These are phyloP conservation scores for Lagerstroemia speciosa DNA, from an alignment of 345 rosid genomes.

Conservation along the genomic window DNA sequence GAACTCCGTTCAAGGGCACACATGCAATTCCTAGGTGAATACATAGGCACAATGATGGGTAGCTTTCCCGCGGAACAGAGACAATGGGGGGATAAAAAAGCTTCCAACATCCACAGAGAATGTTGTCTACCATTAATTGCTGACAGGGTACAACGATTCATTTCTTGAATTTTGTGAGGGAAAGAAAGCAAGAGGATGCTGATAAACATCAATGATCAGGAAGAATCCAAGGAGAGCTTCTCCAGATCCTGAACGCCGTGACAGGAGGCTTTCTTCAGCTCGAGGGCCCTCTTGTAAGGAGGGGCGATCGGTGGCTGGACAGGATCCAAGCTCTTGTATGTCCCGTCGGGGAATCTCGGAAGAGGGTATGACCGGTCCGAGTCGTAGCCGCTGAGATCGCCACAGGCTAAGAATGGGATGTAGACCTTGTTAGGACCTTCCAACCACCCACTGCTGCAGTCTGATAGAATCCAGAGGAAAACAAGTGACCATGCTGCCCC, in stretches of 20 bases:
- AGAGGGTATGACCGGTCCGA: conserved; percentile 93
- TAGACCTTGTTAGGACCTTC: conserved; percentile 91
- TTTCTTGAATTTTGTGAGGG: conserved; percentile 3
- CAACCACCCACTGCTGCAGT: conserved; percentile 86
- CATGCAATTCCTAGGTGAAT: not conserved
- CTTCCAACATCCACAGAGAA: not conserved
- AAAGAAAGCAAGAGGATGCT: not conserved
- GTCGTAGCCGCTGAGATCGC: conserved; percentile 79
- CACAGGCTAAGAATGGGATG: conserved; percentile 86
- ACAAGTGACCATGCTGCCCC: not conserved
- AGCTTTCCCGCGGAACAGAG: not conserved
- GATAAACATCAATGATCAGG: not conserved
- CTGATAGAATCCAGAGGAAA: conserved; percentile 22
- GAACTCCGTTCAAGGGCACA: not conserved
- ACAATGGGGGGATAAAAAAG: conserved; percentile 1
- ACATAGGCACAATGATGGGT: not conserved
- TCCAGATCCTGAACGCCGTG: conserved; percentile 41
- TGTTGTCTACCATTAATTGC: conserved; percentile 6
- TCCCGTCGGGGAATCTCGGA: conserved; percentile 65
- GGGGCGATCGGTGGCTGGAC: conserved; percentile 94
- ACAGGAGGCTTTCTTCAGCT: conserved; percentile 79
- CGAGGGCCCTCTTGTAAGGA: conserved; percentile 81
- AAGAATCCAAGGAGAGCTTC: conserved; percentile 43
- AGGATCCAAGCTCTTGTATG: conserved; percentile 73
- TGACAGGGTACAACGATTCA: conserved; percentile 4